A percentile compares a stretch with the other conserved stretches of the same genome.
Evolutionary conservation across 257 asterid genomes (phyloP).

Genomic region (Datura wrightii): DNA sequence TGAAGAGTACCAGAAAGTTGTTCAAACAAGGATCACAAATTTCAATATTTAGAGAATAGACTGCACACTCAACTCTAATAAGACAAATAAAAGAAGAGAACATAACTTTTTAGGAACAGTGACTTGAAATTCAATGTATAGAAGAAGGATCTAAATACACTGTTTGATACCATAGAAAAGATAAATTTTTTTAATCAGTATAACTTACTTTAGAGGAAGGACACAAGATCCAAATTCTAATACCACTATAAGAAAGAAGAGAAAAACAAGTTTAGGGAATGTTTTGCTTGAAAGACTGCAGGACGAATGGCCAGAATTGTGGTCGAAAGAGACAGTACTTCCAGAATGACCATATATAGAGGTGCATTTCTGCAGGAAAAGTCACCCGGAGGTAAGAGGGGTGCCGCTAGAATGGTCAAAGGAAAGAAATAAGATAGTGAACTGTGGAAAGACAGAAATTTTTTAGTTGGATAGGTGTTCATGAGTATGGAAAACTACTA

Average conservation of each 20-base stretch:
- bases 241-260: neutral
- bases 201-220: neutral
- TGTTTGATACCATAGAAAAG: neutral
- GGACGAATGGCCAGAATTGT: slow-evolving; percentile 9
- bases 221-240: slow-evolving; percentile 17
- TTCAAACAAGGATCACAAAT: neutral
- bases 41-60: slow-evolving; percentile 15
- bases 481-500: slow-evolving; percentile 19
- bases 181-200: neutral
- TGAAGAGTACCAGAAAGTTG: slow-evolving; percentile 1
- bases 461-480: neutral
- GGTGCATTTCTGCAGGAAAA: neutral
- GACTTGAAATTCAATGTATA: neutral
- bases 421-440: neutral
- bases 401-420: neutral
- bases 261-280: neutral
- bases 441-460: neutral
- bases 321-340: neutral
- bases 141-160: neutral
- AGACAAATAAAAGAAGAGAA: neutral
- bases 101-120: neutral
- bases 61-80: neutral
- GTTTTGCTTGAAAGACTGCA: neutral
- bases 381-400: slow-evolving; percentile 7
- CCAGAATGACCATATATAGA: slow-evolving; percentile 25